Evolutionary conservation across 441 rosid species (phyloP), one percentile per base, ranked within the genome.

Genomic region (Arabidopsis lyrata): DNA sequence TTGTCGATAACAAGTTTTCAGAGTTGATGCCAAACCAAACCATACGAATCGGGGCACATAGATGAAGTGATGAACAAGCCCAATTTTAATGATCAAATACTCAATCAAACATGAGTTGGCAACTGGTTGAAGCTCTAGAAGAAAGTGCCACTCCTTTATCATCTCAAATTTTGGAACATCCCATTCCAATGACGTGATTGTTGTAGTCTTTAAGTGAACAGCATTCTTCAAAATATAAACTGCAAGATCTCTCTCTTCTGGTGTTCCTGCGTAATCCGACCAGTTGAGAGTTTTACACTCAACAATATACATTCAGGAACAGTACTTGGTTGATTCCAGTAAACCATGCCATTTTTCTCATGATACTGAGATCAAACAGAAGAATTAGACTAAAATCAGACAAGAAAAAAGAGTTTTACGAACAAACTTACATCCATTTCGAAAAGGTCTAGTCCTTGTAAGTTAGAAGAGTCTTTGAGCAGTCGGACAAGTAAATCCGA

Each of bases 121-220:
- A 72, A 31, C 16, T 11, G 5, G 63, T 11, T 52, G 69, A 72
- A 63, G 76, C 76, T 72, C 76, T 62, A 2, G 69, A 31, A 52
- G 68, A 50, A 18, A 2, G 44, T 61, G 53, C 50, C 68, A 41
- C 44, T 61, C 68, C 68, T 71, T 50, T 3, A 61, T 0, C 75
- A 71, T 61, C 53, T 50, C 52, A 5, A 16, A 4, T n/a, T 41
- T 9, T 2, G 12, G 16, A 62, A 41, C 18, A 0, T 13, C 36
- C 1, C 0, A 0, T 14, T 20, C 36, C 4, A 0, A 0, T 27
- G 3, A 31, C 14, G 0, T 0, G 63, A 72, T 54, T 63, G 7
- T 44, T 54, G 63, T 13, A 22, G 48, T 72, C 76, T 41, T 62
- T 1, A 72, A 63, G 54, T 72, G 55, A 42, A 0, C 2, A 32